Evolutionary conservation across 371 early-diverging fungal genomes (phyloP), one percentile per base, ranked within the genome.

Genomic region (Mucor circinelloides): DNA sequence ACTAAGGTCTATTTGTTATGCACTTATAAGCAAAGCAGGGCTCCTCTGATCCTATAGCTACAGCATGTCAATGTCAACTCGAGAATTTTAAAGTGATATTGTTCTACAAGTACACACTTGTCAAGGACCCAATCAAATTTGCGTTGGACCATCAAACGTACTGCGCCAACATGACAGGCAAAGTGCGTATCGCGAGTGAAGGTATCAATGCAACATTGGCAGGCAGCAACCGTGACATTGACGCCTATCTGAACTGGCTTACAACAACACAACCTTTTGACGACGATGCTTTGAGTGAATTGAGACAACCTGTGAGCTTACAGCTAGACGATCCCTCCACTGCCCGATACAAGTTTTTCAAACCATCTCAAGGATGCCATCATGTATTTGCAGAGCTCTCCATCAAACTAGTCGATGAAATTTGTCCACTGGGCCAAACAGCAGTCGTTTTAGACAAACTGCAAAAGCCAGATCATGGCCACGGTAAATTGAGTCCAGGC

Each of bases 171-270:
- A 75, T 91, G 52, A 79, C 79, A 19, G 92, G 92, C 8, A 92
- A 92, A 67, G 79, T 92, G 31, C 85, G 88, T 19, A 69, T 92
- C 21, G 83, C 86, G 0, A 52, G 42, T 0, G 92, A 92, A 63
- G 92, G 92, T 8, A 76, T 89, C 70, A 92, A 92, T 72, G 84
- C 82, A 12, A 92, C 92, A 0, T 64, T 90, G 54, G 88, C 89
- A 7, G 92, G 92, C 9, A 31, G 68, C 6, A 66, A 73, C 15
- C 34, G 58, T 1, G 79, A 71, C 2, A 79, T 89, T 1, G 66
- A 77, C 12, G n/a, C 63, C 3, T 90, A 87, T 52, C 76, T 90
- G n/a, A 73, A 84, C 38, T 78, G 78, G 72, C 62, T 74, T 12
- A 74, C 74, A 61, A 71, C 46, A 23, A 57, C 65, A 12, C 60